Base-by-base conservation (phyloP, 257 asterid genomes). In the Plantago major region DNA sequence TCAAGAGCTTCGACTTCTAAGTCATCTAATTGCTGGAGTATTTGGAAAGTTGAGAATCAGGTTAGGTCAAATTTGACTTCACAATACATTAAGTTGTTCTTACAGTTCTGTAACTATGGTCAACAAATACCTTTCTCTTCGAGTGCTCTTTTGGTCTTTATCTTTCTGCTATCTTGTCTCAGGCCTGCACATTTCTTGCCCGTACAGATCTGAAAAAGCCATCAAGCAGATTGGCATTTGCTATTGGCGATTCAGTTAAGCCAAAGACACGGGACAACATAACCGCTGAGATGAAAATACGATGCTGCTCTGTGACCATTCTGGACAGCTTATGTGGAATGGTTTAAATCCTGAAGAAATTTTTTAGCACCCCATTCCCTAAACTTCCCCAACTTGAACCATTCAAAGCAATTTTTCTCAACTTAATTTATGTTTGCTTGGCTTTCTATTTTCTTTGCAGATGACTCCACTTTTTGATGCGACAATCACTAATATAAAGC, bases 31-130 rank as follows among this genome's bases (percentile, higher is more conserved):
- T 80, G 85, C 79, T 92, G 97, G 97, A 92, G 99, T 72, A 81
- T 92, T 67, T 92, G 99, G 99, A 92, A 89, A 89, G 92, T 89
- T 71, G 97, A 89, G 70, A 92, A 87, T 76, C 99, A 92, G 96
- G 99, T 92, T 48, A 66, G 14, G 42, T 11, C 19, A 26, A 17
- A 17, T 10, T 12, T 53, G 58, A 53, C 10, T 5, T 33, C 8
- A 4, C 40, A 33, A 33, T 33, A 7, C 40, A 33, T 33, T 33
- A 53, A 52, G 28, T 16, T 53, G 16, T 53, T n/a, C 58, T 26
- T 40, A 26, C 40, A 7, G 8, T 5, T 4, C 42, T 53, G 58
- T 28, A 9, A 22, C 26, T 22, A 11, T 26, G 26, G 11, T 5
- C 42, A 8, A 19, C 33, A 22, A 26, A 53, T 26, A 40, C 17